Base-by-base conservation (phyloP, 305 asterid genomes). In the Caryopteris hybrid region DNA sequence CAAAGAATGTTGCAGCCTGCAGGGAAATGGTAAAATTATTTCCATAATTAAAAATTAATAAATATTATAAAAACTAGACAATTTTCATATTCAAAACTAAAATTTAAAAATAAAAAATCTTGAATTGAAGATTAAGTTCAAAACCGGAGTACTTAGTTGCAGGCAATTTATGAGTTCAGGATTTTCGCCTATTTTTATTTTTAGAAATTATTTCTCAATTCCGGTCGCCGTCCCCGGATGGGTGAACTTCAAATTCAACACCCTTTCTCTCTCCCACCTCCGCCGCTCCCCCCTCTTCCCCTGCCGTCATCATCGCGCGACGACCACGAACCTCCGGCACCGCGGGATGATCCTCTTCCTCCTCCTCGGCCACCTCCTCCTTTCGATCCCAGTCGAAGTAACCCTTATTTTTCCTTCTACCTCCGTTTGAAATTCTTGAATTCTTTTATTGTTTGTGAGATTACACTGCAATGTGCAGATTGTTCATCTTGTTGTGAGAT, bases 351-450 rank as follows among this genome's bases (percentile, higher is more conserved):
- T 16, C 67, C 70, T 20, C 39, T 52, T 29, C 76, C 80, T 56
- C 68, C 78, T 47, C n/a, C n/a, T n/a, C n/a, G n/a, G 33, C 77
- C 80, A 4, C 76, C 78, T 7, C 78, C 85, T 64, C 73, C 76
- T 50, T 89, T 89, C 76, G 90, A 89, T 77, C 87, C 96, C 16
- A 86, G 91, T 78, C 79, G 90, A 74, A 86, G 91, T 89, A 84
- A 66, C 43, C 64, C 59, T 50, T 0, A 36, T 9, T 67, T 17
- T 45, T 27, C 39, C 20, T 12, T 8, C 11, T 52, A 31, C 45
- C 8, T 48, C 3, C 29, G 10, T 53, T 33, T 61, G 22, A n/a
- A 23, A 21, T 65, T 46, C 5, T 71, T 25, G 1, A 27, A 25
- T 64, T 55, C n/a, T 60, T 42, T 20, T 22, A 17, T 39, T 47